These are phyloP conservation scores for Nakazawaea populi DNA, from an alignment of 805 yeast species.

Conservation along the genomic window DNA sequence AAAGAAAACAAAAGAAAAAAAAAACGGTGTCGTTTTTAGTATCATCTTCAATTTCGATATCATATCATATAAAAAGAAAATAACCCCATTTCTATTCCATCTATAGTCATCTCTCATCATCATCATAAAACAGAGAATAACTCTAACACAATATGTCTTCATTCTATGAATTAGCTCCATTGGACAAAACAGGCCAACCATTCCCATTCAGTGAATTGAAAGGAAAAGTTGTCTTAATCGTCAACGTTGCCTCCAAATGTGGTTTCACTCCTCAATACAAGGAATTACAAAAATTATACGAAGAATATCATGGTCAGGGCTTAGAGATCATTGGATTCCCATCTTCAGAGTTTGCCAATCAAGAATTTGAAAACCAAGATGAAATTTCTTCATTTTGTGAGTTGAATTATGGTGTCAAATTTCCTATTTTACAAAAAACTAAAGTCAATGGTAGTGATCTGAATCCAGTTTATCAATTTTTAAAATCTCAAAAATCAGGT, in stretches of 20 bases:
- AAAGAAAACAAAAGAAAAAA: too few species aligned
- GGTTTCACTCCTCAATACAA: conserved; percentile 72
- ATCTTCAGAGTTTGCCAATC: conserved; percentile 81
- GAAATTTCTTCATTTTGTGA: conserved; percentile 72
- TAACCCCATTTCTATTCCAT: conserved; percentile 26
- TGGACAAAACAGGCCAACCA: conserved; percentile 52
- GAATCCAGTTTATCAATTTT: conserved; percentile 73
- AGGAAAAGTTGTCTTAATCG: conserved; percentile 81
- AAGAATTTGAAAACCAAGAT: conserved; percentile 66
- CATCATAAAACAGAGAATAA: too few species aligned
- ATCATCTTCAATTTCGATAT: not conserved
- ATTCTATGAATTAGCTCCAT: conserved; percentile 66
- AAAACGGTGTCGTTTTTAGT: too few species aligned
- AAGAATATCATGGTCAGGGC: conserved; percentile 58
- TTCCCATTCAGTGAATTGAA: conserved; percentile 55
- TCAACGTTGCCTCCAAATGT: conserved; percentile 87
- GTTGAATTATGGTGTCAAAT: conserved; percentile 81
- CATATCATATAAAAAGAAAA: not conserved
- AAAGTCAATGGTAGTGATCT: conserved; percentile 84
- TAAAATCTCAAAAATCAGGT: conserved; percentile 58
- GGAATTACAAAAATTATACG: conserved; percentile 63
- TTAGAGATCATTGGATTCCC: conserved; percentile 79
- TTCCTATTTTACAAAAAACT: conserved; percentile 82
- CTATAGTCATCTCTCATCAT: too few species aligned
- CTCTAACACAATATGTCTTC: conserved; percentile 20